Evolutionary conservation across 2,329 filamentous ascomycete genomes (phyloP).

Genomic region (Alternaria postmessia): DNA sequence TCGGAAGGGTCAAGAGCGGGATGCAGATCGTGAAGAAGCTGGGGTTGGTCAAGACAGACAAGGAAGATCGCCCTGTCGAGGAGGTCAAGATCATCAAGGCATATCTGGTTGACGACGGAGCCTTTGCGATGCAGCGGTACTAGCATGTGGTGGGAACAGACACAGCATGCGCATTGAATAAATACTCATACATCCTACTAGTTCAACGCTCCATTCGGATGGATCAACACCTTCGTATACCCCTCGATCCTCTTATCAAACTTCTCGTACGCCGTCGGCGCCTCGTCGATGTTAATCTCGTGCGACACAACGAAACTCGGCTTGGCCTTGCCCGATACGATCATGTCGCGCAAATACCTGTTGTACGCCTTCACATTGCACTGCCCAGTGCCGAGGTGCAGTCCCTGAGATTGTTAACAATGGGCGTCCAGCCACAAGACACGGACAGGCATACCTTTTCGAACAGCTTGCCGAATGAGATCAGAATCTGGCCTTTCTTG

Average conservation of each 20-base stretch:
- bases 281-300: conserved; percentile 69
- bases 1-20: conserved; percentile 86
- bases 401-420: conserved; percentile 54
- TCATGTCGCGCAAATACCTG: conserved; percentile 70
- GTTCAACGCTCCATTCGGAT: conserved; percentile 63
- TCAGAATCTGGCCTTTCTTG: conserved; percentile 69
- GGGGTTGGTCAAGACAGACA: conserved; percentile 83
- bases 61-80: conserved; percentile 80
- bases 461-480: conserved; percentile 73
- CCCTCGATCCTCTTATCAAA: conserved; percentile 72
- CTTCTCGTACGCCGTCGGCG: conserved; percentile 68
- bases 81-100: conserved; percentile 83
- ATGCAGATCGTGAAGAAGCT: conserved; percentile 86
- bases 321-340: conserved; percentile 69
- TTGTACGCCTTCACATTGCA: conserved; percentile 76
- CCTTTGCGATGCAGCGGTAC: conserved; percentile 46
- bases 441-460: conserved; percentile 62
- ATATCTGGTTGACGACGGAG: conserved; percentile 70
- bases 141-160: background rate
- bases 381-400: conserved; percentile 68
- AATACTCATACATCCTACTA: conserved; percentile 20
- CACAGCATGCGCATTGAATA: background rate
- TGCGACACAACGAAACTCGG: conserved; percentile 73
- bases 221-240: conserved; percentile 73
- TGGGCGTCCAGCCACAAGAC: background rate